Conservation (phyloP, 768 basidiomycete species). For the Gloeostereum incarnatum region DNA sequence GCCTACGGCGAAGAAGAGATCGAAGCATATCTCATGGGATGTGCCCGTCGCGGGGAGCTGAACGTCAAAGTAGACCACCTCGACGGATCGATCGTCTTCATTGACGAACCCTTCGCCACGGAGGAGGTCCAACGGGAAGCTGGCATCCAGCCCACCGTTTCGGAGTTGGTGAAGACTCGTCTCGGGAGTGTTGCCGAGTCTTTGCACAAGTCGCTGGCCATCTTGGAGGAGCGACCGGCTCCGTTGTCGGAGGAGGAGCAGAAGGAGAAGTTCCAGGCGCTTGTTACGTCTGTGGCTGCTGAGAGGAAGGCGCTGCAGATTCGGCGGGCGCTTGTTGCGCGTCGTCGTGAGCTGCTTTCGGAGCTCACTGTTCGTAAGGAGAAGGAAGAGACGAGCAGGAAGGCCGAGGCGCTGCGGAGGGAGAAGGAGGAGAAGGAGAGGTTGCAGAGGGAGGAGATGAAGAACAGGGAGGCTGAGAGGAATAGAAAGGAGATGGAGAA, state of each 20-base stretch:
- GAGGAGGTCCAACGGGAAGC: conserved; percentile 19
- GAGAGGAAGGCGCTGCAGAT: conserved; percentile 75
- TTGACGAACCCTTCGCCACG: conserved; percentile 38
- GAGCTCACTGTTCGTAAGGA: conserved; percentile 82
- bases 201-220: conserved; percentile 61
- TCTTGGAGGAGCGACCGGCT: conserved; percentile 31
- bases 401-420: conserved; percentile 56
- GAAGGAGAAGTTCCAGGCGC: conserved; percentile 42
- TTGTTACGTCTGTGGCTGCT: conserved; percentile 56
- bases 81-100: conserved; percentile 74
- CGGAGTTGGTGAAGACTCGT: conserved; percentile 68
- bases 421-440: conserved; percentile 65
- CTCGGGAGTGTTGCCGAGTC: conserved; percentile 67
- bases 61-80: conserved; percentile 85
- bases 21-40: conserved; percentile 91
- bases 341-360: conserved; percentile 76
- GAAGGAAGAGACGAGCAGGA: conserved; percentile 76
- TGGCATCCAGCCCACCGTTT: conserved; percentile 59
- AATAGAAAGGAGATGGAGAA: conserved; percentile 66
- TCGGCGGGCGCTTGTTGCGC: conserved; percentile 72
- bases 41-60: conserved; percentile 81
- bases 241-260: conserved; percentile 43
- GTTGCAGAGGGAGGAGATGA: conserved; percentile 53
- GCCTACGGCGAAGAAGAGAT: conserved; percentile 67
- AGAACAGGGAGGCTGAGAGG: conserved; percentile 57